Evolutionary conservation across 108 stramenopile genomes (phyloP).

Genomic region (Fragilaria crotonensis): DNA sequence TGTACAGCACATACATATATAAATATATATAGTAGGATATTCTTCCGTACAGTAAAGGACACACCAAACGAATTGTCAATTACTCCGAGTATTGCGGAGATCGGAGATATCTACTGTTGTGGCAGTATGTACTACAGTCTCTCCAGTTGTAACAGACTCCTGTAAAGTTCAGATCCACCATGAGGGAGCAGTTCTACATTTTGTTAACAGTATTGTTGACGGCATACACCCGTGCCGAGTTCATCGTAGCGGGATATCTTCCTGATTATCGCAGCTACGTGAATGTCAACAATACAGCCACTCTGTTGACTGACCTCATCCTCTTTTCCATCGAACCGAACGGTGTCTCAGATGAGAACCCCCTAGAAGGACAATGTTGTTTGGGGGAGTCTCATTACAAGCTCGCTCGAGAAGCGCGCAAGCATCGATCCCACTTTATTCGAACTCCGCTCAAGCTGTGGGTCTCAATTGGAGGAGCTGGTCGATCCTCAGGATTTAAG

Average conservation of each 20-base stretch:
- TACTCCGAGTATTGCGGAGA: no score
- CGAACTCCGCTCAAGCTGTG: constrained; percentile 22
- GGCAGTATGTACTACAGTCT: no score
- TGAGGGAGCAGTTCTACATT: no score
- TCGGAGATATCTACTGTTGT: no score
- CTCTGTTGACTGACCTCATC: constrained; percentile 52
- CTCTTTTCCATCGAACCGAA: constrained; percentile 54
- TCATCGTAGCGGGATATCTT: constrained; percentile 58
- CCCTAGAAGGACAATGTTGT: constrained; percentile 32
- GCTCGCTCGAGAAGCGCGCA: constrained; percentile 28
- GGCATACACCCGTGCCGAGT: constrained; percentile 1
- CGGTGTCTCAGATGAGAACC: constrained; percentile 2
- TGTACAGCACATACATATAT: no score
- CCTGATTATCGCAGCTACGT: constrained; percentile 63
- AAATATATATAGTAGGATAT: no score
- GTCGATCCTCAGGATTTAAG: constrained; percentile 17
- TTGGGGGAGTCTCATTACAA: constrained; percentile 41
- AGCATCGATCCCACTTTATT: constrained; percentile 15
- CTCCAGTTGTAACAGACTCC: no score
- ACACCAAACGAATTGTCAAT: no score
- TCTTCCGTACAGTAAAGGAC: no score
- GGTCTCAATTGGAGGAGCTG: constrained; percentile 36
- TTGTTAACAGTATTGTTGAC: no score
- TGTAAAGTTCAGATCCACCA: no score
- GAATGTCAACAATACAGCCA: constrained; percentile 36